These are phyloP conservation scores for Oenanthe javanica DNA, from an alignment of 140 eudicot genomes.

Conservation along the genomic window DNA sequence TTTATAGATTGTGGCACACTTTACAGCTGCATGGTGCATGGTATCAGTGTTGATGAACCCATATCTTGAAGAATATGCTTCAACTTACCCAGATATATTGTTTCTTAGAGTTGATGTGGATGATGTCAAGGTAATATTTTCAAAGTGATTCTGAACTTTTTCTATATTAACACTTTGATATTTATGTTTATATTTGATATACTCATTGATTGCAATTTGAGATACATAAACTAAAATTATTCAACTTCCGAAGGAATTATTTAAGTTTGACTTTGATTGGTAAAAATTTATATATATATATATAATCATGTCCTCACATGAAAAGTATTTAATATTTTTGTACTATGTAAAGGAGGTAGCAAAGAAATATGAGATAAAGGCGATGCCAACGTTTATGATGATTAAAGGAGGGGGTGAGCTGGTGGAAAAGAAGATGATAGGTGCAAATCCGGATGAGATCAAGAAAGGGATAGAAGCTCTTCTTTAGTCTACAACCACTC, in stretches of 20 bases:
- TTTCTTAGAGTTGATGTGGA: conserved; percentile 69
- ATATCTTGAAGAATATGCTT: conserved; percentile 44
- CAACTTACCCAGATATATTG: conserved; percentile 30
- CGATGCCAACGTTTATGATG: conserved; percentile 84
- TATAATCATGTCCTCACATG: no score
- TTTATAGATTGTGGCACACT: conserved; percentile 62
- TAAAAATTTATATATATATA: no score
- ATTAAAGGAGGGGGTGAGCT: conserved; percentile 39
- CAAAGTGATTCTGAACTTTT: neutral
- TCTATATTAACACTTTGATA: no score
- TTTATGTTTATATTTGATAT: no score
- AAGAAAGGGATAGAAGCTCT: conserved; percentile 56
- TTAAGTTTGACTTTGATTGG: neutral
- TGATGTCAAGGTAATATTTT: conserved; percentile 46
- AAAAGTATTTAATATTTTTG: no score
- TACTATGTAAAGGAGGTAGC: conserved; percentile 46
- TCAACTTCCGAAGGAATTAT: no score
- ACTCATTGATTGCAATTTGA: neutral
- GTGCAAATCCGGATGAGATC: conserved; percentile 76
- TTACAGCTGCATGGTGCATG: conserved; percentile 77
- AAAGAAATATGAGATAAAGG: conserved; percentile 56
- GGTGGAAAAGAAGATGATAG: conserved; percentile 47
- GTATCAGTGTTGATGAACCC: conserved; percentile 75
- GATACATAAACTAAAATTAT: no score
- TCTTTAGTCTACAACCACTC: conserved; percentile 23